Conservation (phyloP, 345 rosid species). For the Reutealis trisperma region DNA sequence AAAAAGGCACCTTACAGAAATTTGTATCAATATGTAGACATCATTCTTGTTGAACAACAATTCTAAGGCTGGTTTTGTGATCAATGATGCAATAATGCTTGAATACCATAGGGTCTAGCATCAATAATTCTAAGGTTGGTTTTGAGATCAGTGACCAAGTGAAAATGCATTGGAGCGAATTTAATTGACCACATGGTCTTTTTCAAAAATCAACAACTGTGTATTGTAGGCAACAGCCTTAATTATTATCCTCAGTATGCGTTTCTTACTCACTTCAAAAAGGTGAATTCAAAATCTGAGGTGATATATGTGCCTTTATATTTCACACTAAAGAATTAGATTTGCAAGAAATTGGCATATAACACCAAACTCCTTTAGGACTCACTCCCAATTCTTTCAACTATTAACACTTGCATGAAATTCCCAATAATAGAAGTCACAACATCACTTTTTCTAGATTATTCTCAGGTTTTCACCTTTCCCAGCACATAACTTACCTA, state of each 20-base stretch:
- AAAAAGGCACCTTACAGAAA: not conserved
- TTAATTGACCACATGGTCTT: too few relatives aligned
- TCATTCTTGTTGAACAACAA: not conserved
- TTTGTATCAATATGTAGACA: not conserved
- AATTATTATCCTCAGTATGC: not conserved
- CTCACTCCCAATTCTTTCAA: not conserved
- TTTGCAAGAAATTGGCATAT: not conserved
- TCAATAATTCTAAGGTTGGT: too few relatives aligned
- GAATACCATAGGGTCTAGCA: not conserved
- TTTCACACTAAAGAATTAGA: not conserved
- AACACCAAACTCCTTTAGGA: not conserved
- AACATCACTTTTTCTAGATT: not conserved
- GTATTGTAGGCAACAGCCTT: not conserved
- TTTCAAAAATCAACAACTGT: not conserved
- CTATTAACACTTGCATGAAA: not conserved
- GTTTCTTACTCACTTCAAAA: not conserved
- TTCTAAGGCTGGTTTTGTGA: not conserved
- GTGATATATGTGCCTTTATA: not conserved
- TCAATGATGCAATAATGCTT: not conserved
- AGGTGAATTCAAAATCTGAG: not conserved
- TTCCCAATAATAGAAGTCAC: not conserved
- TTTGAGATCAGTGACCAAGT: too few relatives aligned
- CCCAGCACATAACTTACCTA: not conserved
- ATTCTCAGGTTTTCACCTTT: not conserved
- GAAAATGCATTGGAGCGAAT: too few relatives aligned